Percentiles rank a stretch among this genome's conserved stretches.
phyloP scores from a whole-genome alignment of 1,139 yeast species.

The Candida tunisiensis region DNA sequence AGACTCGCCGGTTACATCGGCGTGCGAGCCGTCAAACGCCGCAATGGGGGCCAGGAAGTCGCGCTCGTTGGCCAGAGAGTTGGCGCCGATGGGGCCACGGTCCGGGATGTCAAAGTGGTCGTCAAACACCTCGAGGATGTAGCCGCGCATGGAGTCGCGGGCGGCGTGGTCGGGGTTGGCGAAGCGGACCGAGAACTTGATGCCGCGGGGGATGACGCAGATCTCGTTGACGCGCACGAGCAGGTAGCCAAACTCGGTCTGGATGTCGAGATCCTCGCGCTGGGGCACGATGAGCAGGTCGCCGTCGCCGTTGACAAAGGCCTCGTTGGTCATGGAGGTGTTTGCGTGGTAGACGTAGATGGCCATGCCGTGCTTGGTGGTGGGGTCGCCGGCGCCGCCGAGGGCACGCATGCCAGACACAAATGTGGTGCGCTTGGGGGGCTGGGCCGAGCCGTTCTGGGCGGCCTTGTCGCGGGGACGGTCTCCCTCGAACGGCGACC shows the following conservation, averaged over 20 bases:
- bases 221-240: conserved; percentile 15
- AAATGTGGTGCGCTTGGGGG: conserved; percentile 9
- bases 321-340: conserved; percentile 12
- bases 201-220: conserved; percentile 15
- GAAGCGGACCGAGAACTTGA: conserved; percentile 9
- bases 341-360: conserved; percentile 8
- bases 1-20: too few relatives aligned
- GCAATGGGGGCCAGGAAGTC: conserved; percentile 16
- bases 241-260: conserved; percentile 15
- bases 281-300: conserved; percentile 15
- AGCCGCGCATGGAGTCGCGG: too few relatives aligned
- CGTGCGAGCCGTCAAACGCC: conserved; percentile 4
- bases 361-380: conserved; percentile 13
- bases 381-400: conserved; percentile 17
- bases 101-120: conserved; percentile 16
- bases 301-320: conserved; percentile 12
- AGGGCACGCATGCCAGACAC: conserved; percentile 11
- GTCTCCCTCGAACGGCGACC: conserved; percentile 14
- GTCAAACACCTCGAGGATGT: conserved; percentile 13
- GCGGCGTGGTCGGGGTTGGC: conserved; percentile 5
- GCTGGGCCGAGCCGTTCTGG: too few relatives aligned
- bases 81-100: conserved; percentile 16
- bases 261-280: conserved; percentile 12
- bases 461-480: conserved; percentile 5
- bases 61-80: conserved; percentile 16